Conservation (phyloP, 768 basidiomycete species). For the Collybiopsis luxurians region DNA sequence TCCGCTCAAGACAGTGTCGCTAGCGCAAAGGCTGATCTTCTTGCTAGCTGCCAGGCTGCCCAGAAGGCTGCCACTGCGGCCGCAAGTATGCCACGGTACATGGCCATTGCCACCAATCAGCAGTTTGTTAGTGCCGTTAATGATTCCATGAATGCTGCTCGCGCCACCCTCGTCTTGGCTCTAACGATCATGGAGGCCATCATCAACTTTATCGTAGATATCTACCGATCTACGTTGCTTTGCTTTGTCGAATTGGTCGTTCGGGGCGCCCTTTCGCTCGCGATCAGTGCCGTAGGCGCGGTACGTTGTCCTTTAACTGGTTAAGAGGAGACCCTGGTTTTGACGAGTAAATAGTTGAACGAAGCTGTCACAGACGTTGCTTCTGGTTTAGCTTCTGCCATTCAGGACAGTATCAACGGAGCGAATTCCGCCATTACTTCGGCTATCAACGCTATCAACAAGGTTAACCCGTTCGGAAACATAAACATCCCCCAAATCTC, state of each 20-base stretch:
- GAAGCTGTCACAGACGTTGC: constrained; percentile 61
- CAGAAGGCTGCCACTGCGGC: constrained; percentile 79
- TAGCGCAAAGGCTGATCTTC: constrained; percentile 70
- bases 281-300: constrained; percentile 82
- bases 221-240: constrained; percentile 89
- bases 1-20: constrained; percentile 66
- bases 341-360: constrained; percentile 53
- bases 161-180: constrained; percentile 66
- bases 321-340: neutral
- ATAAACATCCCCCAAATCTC: constrained; percentile 70
- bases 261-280: constrained; percentile 71
- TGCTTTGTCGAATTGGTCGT: constrained; percentile 93
- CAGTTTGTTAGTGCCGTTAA: constrained; percentile 80
- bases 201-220: constrained; percentile 89
- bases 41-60: constrained; percentile 83
- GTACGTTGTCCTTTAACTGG: constrained; percentile 39
- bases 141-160: constrained; percentile 72
- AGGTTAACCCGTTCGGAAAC: constrained; percentile 67
- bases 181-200: constrained; percentile 85
- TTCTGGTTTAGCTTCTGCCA: constrained; percentile 57
- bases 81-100: constrained; percentile 84
- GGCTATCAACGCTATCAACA: constrained; percentile 70
- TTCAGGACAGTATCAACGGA: constrained; percentile 65
- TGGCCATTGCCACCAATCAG: constrained; percentile 82
- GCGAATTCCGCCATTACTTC: constrained; percentile 68